Evolutionary conservation across 2,329 filamentous ascomycete species (phyloP), one percentile per base, ranked within the genome.

Genomic region (Ophiostoma ips): DNA sequence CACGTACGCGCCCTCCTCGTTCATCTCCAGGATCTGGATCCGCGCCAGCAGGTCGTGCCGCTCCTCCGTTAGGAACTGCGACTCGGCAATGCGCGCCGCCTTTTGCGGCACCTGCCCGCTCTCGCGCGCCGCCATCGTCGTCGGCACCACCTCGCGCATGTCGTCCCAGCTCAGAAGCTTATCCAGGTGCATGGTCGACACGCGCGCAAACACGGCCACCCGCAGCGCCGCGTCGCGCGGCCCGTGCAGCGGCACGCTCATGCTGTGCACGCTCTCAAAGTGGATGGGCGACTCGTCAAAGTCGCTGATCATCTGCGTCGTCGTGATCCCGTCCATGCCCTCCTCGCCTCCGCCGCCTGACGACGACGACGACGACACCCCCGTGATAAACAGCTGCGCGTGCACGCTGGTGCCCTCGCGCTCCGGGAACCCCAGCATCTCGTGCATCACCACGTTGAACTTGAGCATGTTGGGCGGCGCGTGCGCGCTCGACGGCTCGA

Each of bases 161-260:
- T 96, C 92, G 62, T 98, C 92, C 92, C 92, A 98, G 67, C 92
- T 98, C 12, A 95, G 77, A 47, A 98, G 74, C 68, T 95, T 96
- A 65, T 98, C 92, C 19, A 98, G 75, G 66, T 98, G 92, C 82
- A 95, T 95, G 0, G 82, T 71, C 1, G 87, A 92, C 34, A 95
- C 87, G 61, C 84, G 84, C 16, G 92, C 89, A 63, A 95, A 96
- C 53, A 98, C 84, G 46, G 88, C 87, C 9, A 95, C 84, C 50
- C 92, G 79, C 49, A 98, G 67, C 21, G 80, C 83, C 1, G 87
- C 81, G 44, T 83, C 82, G 19, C 76, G 77, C 1, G 87, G 78
- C 44, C 83, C 84, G 40, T 83, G 83, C 34, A 94, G 72, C 4
- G 89, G 86, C 49, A 98, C 74, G 62, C 87, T 95, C 87, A 98